Evolutionary conservation across 768 basidiomycete genomes (phyloP).

Genomic region (Kwoniella sp.): DNA sequence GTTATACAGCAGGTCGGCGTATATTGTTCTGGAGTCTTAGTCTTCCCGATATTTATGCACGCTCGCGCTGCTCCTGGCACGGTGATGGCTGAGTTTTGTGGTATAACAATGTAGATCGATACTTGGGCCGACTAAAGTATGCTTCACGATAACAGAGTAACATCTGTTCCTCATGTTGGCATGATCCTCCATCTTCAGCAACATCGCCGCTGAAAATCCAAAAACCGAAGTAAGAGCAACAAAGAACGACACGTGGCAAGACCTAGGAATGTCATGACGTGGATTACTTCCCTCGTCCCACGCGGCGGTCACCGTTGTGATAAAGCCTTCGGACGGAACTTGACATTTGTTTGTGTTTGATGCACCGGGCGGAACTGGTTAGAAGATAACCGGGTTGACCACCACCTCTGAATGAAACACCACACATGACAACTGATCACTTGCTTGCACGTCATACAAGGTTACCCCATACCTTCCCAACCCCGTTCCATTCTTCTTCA

Average conservation of each 20-base stretch:
- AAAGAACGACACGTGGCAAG: neutral
- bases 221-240: no score
- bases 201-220: slow-evolving; percentile 6
- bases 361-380: neutral
- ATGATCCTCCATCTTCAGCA: neutral
- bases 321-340: neutral
- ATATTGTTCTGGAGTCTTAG: no score
- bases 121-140: no score
- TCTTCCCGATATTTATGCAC: no score
- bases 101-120: no score
- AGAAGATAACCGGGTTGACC: neutral
- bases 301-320: neutral
- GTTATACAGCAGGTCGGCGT: no score
- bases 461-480: no score
- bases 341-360: neutral
- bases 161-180: neutral
- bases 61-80: no score
- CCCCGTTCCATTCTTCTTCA: neutral
- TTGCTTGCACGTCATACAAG: neutral
- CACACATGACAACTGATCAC: neutral
- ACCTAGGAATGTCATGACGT: neutral
- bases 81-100: no score
- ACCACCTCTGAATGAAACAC: neutral
- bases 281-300: neutral
- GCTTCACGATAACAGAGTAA: neutral